A percentile compares a stretch with the other conserved stretches of the same genome.
phyloP scores from a whole-genome alignment of 768 basidiomycete genomes.

The Hypholoma fasciculare region DNA sequence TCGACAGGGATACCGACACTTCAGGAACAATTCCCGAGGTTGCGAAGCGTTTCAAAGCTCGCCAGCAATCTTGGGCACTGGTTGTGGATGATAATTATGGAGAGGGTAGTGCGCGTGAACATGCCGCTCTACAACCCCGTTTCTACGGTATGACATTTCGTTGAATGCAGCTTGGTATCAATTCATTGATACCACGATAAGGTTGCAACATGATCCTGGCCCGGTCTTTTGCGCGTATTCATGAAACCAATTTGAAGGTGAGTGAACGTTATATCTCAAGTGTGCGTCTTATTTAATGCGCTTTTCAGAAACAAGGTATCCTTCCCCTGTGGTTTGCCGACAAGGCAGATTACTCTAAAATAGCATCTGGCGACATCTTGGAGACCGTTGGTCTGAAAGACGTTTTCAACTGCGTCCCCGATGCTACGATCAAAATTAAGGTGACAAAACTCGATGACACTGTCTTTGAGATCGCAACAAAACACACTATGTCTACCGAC shows the following conservation, averaged over 20 bases:
- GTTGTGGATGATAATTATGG: conserved; percentile 98
- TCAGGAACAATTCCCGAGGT: conserved; percentile 87
- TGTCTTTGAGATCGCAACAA: conserved; percentile 66
- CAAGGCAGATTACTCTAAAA: conserved; percentile 81
- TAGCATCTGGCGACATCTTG: conserved; percentile 79
- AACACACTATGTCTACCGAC: conserved; percentile 89
- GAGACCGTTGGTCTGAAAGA: conserved; percentile 83
- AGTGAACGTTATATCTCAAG: conserved; percentile 8
- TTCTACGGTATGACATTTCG: conserved; percentile 68
- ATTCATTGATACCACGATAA: conserved; percentile 20
- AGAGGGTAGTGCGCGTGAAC: conserved; percentile 96
- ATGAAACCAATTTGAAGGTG: conserved; percentile 96
- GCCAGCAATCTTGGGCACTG: conserved; percentile 87
- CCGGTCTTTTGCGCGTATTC: conserved; percentile 95
- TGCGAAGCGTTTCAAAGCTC: conserved; percentile 85
- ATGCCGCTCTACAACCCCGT: conserved; percentile 95
- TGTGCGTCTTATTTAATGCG: background rate
- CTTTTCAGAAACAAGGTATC: conserved; percentile 89
- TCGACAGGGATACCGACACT: conserved; percentile 65
- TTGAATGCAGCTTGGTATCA: background rate
- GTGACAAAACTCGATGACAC: conserved; percentile 70
- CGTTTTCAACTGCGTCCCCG: conserved; percentile 51
- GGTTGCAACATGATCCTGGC: conserved; percentile 89
- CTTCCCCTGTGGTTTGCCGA: conserved; percentile 93
- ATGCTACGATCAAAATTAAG: conserved; percentile 51